Percentiles rank a stretch among this genome's conserved stretches.
These are phyloP conservation scores for Leishmania gerbilli DNA, from an alignment of 208 protist species.

Conservation along the genomic window DNA sequence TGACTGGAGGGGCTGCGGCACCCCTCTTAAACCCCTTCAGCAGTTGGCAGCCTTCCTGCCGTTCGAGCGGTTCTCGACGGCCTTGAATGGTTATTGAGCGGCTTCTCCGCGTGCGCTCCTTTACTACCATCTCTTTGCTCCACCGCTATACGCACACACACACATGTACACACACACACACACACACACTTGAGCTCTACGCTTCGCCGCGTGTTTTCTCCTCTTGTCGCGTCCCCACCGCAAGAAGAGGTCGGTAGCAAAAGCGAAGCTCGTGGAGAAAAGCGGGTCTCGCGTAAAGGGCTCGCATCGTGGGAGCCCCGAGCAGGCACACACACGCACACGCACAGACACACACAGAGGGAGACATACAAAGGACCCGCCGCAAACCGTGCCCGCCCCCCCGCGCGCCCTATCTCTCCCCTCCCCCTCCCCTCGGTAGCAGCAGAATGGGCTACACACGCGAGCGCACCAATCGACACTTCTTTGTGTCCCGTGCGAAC, in stretches of 20 bases:
- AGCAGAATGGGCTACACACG: constrained; percentile 76
- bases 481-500: constrained; percentile 87
- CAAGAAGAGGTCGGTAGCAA: neutral
- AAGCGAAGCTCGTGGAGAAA: neutral
- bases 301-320: too few relatives aligned
- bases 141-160: neutral
- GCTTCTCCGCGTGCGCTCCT: neutral
- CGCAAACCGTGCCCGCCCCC: neutral
- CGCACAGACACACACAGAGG: neutral
- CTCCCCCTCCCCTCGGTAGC: neutral
- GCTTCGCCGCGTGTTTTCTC: too few relatives aligned
- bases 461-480: constrained; percentile 88
- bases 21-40: neutral
- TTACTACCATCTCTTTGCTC: neutral
- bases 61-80: neutral
- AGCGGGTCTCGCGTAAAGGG: neutral
- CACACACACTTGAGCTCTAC: too few relatives aligned
- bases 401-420: neutral
- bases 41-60: neutral
- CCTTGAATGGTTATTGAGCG: neutral
- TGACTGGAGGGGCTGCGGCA: neutral
- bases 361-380: neutral
- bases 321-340: neutral
- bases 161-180: too few relatives aligned
- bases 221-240: too few relatives aligned